Conservation (phyloP, 176 grass and related monocot genomes). For the Hordeum marinum region DNA sequence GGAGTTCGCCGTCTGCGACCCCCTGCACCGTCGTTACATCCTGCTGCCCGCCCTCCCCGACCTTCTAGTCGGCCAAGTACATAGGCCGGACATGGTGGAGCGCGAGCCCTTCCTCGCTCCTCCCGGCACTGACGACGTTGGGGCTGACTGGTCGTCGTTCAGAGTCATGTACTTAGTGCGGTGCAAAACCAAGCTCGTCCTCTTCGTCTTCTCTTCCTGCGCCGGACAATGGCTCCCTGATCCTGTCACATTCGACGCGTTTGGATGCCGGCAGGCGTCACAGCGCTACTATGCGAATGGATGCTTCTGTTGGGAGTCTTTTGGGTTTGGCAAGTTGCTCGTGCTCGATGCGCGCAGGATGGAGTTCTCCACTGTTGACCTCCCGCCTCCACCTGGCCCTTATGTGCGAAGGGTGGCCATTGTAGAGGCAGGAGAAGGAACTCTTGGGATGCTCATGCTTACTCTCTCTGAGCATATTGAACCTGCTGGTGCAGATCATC, state of each 20-base stretch:
- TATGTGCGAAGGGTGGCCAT: not conserved
- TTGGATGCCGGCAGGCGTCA: not conserved
- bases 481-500: not conserved
- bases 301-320: not conserved
- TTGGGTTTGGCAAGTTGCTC: not conserved
- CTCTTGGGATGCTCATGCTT: not conserved
- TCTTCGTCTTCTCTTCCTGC: not conserved
- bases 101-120: not conserved
- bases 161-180: not conserved
- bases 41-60: not conserved
- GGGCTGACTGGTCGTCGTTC: too few species aligned
- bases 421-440: not conserved
- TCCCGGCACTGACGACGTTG: too few species aligned
- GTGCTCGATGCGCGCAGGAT: not conserved
- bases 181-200: not conserved
- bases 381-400: not conserved
- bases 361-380: not conserved
- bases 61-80: not conserved
- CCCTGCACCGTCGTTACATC: not conserved
- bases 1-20: too few species aligned
- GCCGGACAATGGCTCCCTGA: not conserved
- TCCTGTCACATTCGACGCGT: not conserved
- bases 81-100: not conserved
- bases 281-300: not conserved
- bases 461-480: not conserved